Evolutionary conservation across 495 filamentous ascomycete genomes (phyloP).

Genomic region (Trichocladium antarcticum): DNA sequence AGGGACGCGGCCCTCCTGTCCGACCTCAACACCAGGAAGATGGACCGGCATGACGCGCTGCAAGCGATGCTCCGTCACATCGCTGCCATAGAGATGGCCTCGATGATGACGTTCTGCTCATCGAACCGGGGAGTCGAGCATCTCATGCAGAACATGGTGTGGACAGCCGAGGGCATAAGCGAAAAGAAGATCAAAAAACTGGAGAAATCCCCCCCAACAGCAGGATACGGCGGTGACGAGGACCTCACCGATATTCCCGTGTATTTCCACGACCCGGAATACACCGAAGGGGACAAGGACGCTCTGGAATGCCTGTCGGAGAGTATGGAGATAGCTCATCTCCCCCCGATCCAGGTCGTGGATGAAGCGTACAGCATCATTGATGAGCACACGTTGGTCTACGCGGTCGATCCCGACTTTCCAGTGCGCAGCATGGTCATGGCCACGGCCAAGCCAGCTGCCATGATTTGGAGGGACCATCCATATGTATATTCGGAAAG

Average conservation of each 20-base stretch:
- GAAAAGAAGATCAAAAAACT: neutral
- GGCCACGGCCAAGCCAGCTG: neutral
- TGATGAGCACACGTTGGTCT: conserved; percentile 6
- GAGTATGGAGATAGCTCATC: neutral
- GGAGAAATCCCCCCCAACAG: neutral
- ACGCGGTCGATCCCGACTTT: neutral
- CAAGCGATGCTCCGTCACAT: conserved; percentile 11
- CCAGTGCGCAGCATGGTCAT: neutral
- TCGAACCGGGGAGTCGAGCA: conserved; percentile 2
- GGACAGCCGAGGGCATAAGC: neutral
- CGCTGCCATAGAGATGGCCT: conserved; percentile 5
- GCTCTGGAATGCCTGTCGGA: neutral
- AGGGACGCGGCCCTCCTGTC: neutral
- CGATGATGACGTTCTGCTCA: neutral
- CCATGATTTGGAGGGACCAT: conserved; percentile 1
- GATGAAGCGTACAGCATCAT: neutral
- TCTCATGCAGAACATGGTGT: neutral
- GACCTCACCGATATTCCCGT: conserved; percentile 2
- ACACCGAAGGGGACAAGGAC: neutral
- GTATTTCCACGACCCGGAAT: neutral
- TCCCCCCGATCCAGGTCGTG: neutral
- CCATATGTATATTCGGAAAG: conserved; percentile 8
- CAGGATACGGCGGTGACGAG: neutral
- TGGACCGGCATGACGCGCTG: neutral
- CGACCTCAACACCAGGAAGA: neutral